Percentiles rank a stretch among this genome's conserved stretches.
Evolutionary conservation across 345 rosid genomes (phyloP).

Genomic region (Aquilaria sinensis): DNA sequence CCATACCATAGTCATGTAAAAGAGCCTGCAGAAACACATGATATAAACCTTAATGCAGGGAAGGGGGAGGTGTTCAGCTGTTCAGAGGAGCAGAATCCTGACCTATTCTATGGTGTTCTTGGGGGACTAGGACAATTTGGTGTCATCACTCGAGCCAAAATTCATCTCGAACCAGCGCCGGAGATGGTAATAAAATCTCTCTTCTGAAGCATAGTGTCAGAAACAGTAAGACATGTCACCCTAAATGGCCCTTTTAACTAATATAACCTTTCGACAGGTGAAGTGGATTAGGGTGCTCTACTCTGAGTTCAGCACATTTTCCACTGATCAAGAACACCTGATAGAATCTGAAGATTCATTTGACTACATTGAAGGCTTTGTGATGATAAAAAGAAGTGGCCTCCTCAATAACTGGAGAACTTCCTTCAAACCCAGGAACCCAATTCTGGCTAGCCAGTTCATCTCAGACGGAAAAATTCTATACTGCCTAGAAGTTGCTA

Average conservation of each 20-base stretch:
- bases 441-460: conserved; percentile 65
- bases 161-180: conserved; percentile 65
- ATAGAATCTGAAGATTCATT: conserved; percentile 53
- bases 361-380: conserved; percentile 93
- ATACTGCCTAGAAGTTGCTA: conserved; percentile 83
- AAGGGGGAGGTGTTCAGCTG: conserved; percentile 80
- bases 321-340: conserved; percentile 76
- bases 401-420: conserved; percentile 80
- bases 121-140: conserved; percentile 99
- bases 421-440: conserved; percentile 67
- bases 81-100: conserved; percentile 66
- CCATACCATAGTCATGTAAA: no score
- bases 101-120: conserved; percentile 79
- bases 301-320: conserved; percentile 71
- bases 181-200: conserved; percentile 42
- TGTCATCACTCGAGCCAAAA: conserved; percentile 76
- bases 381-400: conserved; percentile 66
- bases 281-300: conserved; percentile 90
- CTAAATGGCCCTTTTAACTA: conserved; percentile 15
- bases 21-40: no score
- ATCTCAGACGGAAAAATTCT: conserved; percentile 68
- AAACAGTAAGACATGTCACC: background rate
- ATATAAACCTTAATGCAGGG: conserved; percentile 38
- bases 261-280: conserved; percentile 41
- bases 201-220: background rate